Percentiles rank a stretch among this genome's conserved stretches.
Conservation (phyloP, 495 filamentous ascomycete genomes). For the Apiosordaria backusii region DNA sequence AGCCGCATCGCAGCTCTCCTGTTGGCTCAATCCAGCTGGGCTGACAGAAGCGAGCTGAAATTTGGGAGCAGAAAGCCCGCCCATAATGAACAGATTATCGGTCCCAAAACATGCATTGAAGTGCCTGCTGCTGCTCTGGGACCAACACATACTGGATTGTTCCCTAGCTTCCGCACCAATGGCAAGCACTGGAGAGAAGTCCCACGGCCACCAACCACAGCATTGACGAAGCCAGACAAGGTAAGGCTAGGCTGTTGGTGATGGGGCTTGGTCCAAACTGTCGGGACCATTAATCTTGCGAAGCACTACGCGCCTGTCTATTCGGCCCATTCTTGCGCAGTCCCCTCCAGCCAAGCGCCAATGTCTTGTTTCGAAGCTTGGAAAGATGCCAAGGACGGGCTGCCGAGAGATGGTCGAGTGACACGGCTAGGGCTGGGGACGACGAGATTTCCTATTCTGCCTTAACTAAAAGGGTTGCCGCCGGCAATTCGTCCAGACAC, state of each 20-base stretch:
- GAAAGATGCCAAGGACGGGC: neutral
- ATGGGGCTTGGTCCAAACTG: constrained; percentile 8
- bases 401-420: neutral
- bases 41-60: neutral
- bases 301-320: neutral
- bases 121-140: neutral
- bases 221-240: too few species aligned
- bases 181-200: neutral
- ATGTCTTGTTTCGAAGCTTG: neutral
- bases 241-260: neutral
- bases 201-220: too few species aligned
- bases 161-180: neutral
- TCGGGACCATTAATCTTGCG: constrained; percentile 4
- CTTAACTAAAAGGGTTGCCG: too few species aligned
- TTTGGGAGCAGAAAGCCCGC: neutral
- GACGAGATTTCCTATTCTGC: too few species aligned
- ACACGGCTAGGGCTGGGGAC: neutral
- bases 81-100: neutral
- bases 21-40: constrained; percentile 4
- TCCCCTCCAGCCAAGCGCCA: neutral
- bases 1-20: neutral
- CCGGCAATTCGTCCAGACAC: neutral
- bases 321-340: constrained; percentile 14
- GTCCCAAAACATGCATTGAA: neutral
- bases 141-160: neutral